Evolutionary conservation across 345 rosid species (phyloP), one percentile per base, ranked within the genome.

Genomic region (Microcos paniculata): DNA sequence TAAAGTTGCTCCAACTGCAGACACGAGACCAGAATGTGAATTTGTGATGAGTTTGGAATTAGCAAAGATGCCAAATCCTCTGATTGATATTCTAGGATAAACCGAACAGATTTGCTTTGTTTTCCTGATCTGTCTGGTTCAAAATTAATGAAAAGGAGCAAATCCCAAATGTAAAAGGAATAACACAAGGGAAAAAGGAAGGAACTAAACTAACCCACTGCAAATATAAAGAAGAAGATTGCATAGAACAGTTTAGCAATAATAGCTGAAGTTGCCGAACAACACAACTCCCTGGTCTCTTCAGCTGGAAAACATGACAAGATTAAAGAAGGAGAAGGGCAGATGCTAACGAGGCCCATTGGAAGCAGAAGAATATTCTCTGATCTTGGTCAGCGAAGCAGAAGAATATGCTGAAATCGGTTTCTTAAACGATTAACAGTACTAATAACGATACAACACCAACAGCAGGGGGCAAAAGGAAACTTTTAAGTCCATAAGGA

Each of bases 1-100:
- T 28, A 78, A 1, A 5, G 78, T 71, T 13, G 76, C 72, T 8
- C 89, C 84, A n/a, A 76, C 89, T 83, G 46, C 38, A 71, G 3
- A 51, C 0, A 28, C n/a, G 43, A 40, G 62, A 7, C 18, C 28
- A 51, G 8, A 21, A 13, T 35, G 40, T 35, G 38, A 35, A n/a
- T n/a, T n/a, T 42, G 10, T 6, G n/a, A 35, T 53, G 4, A 42
- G 21, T 26, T 42, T 38, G 21, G 12, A 12, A 35, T 28, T 61
- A 15, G 38, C 43, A 6, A 1, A 38, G 57, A 35, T 31, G 15
- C 8, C 21, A 23, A 42, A 13, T 28, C 38, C 7, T 59, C 8
- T 28, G 38, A 28, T 26, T 9, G 1, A 26, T 3, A 1, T 53
- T 53, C 9, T 28, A 26, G 38, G 62, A 58, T 21, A 5, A 63